Evolutionary conservation across 2,329 filamentous ascomycete species (phyloP).

Genomic region (Fusarium sarcochroum): DNA sequence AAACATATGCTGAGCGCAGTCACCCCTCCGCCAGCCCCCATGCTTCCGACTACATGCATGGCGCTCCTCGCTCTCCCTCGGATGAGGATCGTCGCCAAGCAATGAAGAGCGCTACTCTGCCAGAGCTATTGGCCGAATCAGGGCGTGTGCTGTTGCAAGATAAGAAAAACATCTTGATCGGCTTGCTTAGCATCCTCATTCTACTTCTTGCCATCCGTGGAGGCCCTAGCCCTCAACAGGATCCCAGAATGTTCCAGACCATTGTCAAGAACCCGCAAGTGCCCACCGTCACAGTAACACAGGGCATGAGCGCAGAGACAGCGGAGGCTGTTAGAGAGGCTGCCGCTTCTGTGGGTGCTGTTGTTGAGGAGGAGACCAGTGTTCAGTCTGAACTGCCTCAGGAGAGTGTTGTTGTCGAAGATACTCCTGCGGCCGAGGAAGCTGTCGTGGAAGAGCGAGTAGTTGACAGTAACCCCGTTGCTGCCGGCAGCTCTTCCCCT

Average conservation of each 20-base stretch:
- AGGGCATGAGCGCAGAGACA: conserved; percentile 28
- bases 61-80: conserved; percentile 27
- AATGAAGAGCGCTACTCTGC: conserved; percentile 63
- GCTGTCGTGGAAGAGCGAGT: neutral
- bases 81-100: conserved; percentile 47
- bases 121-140: conserved; percentile 68
- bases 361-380: conserved; percentile 35
- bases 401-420: conserved; percentile 19
- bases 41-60: conserved; percentile 22
- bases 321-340: conserved; percentile 11
- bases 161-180: conserved; percentile 71
- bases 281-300: conserved; percentile 47
- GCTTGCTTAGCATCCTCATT: conserved; percentile 67
- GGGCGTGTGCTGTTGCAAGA: conserved; percentile 68
- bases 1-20: conserved; percentile 52
- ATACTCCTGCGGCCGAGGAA: neutral
- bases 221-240: conserved; percentile 35
- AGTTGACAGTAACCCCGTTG: neutral
- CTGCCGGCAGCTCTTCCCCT: conserved; percentile 1
- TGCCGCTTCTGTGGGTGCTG: conserved; percentile 22
- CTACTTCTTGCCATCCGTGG: conserved; percentile 63
- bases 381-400: conserved; percentile 45
- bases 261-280: conserved; percentile 45
- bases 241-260: conserved; percentile 50
- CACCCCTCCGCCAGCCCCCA: conserved; percentile 35